These are phyloP conservation scores for Pleomassaria siparia DNA, from an alignment of 2,329 filamentous ascomycete genomes.

Conservation along the genomic window DNA sequence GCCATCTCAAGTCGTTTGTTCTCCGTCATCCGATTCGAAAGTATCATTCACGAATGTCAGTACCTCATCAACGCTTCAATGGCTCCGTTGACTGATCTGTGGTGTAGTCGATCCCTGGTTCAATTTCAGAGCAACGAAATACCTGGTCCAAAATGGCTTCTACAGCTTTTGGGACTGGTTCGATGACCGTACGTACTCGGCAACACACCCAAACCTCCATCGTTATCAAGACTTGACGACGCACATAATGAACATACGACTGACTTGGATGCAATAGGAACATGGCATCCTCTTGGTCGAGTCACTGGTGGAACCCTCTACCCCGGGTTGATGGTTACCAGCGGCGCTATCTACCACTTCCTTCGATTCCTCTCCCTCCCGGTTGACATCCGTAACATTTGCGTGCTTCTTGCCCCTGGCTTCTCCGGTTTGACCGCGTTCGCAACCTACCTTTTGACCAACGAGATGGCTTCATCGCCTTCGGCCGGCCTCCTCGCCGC, in stretches of 20 bases:
- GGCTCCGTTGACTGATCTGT: slow-evolving; percentile 26
- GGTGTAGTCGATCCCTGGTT: slow-evolving; percentile 95
- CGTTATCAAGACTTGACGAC: not conserved
- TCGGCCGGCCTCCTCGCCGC: slow-evolving; percentile 94
- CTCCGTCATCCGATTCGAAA: slow-evolving; percentile 98
- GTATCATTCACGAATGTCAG: slow-evolving; percentile 99
- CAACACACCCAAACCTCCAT: slow-evolving; percentile 4
- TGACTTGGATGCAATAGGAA: slow-evolving; percentile 55
- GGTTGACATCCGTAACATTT: slow-evolving; percentile 98
- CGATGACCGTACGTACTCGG: slow-evolving; percentile 73
- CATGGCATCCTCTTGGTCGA: slow-evolving; percentile 98
- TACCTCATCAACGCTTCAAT: slow-evolving; percentile 32
- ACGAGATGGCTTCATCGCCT: slow-evolving; percentile 93
- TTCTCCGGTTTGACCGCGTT: slow-evolving; percentile 94
- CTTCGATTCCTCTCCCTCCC: slow-evolving; percentile 87
- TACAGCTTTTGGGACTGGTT: slow-evolving; percentile 99
- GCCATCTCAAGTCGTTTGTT: slow-evolving; percentile 93
- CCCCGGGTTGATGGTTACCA: slow-evolving; percentile 98
- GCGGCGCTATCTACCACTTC: slow-evolving; percentile 91
- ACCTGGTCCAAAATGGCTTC: slow-evolving; percentile 94
- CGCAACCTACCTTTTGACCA: slow-evolving; percentile 91
- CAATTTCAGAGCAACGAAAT: slow-evolving; percentile 98
- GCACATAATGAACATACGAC: not conserved
- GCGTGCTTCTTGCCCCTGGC: slow-evolving; percentile 89
- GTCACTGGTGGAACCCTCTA: slow-evolving; percentile 99